These are phyloP conservation scores for Neonectria magnoliae DNA, from an alignment of 2,329 filamentous ascomycete genomes.

Conservation along the genomic window DNA sequence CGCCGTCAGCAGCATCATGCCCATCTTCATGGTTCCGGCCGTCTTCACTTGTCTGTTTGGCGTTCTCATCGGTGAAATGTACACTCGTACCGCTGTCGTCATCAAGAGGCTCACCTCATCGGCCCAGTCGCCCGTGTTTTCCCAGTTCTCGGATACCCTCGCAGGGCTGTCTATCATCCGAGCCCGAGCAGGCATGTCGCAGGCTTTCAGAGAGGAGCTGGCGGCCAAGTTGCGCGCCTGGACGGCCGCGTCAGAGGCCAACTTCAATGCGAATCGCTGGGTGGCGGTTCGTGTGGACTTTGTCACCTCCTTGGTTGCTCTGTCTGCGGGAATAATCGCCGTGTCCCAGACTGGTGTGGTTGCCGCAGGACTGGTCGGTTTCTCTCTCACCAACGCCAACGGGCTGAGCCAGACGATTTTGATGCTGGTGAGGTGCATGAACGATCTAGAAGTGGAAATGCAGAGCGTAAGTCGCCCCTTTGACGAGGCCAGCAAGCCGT, in stretches of 20 bases:
- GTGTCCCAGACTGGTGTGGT: conserved; percentile 58
- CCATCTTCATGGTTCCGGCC: conserved; percentile 60
- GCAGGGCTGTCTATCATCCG: conserved; percentile 63
- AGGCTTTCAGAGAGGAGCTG: conserved; percentile 59
- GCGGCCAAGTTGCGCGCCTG: conserved; percentile 60
- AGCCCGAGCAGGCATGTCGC: conserved; percentile 58
- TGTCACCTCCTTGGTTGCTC: conserved; percentile 62
- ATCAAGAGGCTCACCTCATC: conserved; percentile 58
- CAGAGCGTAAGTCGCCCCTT: conserved; percentile 58
- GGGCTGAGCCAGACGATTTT: conserved; percentile 63
- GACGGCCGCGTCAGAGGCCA: conserved; percentile 58
- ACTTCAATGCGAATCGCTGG: conserved; percentile 68
- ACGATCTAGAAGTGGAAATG: conserved; percentile 66
- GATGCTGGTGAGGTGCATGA: conserved; percentile 62
- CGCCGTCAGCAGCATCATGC: conserved; percentile 62
- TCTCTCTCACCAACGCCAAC: conserved; percentile 66
- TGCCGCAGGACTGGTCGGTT: conserved; percentile 63
- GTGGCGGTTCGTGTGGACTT: conserved; percentile 64
- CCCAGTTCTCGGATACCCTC: conserved; percentile 64
- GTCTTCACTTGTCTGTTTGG: conserved; percentile 57
- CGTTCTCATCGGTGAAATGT: conserved; percentile 59
- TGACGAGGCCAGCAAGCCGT: background rate
- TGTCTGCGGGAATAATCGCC: conserved; percentile 63
- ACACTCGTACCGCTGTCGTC: conserved; percentile 59
- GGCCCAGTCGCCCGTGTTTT: conserved; percentile 64